A percentile compares a stretch with the other conserved stretches of the same genome.
phyloP scores from a whole-genome alignment of 2,329 filamentous ascomycete genomes.

The Fusarium verrucosum region DNA sequence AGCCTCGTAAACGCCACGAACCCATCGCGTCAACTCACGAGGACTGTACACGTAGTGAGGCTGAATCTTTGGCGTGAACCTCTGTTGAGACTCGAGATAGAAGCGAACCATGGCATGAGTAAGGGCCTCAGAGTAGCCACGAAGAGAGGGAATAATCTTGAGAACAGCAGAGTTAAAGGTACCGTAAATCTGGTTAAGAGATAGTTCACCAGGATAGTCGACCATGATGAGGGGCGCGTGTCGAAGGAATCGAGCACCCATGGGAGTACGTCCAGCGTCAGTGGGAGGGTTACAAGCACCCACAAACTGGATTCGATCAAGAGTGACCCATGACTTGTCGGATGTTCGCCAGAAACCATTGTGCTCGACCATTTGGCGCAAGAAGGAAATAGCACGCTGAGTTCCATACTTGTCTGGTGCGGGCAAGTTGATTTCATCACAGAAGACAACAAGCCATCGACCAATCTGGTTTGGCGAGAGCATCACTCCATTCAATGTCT shows the following conservation, averaged over 20 bases:
- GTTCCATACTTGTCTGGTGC: conserved; percentile 98
- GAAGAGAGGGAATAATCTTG: conserved; percentile 94
- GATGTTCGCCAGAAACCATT: conserved; percentile 99
- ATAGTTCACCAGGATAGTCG: conserved; percentile 95
- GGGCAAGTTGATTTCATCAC: conserved; percentile 98
- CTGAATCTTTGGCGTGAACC: conserved; percentile 96
- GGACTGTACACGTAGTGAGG: conserved; percentile 99
- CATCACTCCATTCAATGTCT: conserved; percentile 94
- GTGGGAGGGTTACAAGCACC: conserved; percentile 98
- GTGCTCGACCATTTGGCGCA: conserved; percentile 96
- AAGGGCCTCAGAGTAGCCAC: conserved; percentile 91
- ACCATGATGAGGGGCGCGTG: conserved; percentile 99
- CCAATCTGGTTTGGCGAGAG: conserved; percentile 97
- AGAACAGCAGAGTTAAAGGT: conserved; percentile 97
- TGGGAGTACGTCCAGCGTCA: conserved; percentile 92
- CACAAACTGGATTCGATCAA: conserved; percentile 98
- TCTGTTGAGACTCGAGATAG: conserved; percentile 91
- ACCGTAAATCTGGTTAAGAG: conserved; percentile 95
- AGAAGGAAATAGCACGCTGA: conserved; percentile 95
- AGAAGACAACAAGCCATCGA: conserved; percentile 98
- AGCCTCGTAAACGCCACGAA: conserved; percentile 95
- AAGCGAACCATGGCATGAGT: conserved; percentile 98
- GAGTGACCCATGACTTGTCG: conserved; percentile 96
- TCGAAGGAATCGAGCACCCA: conserved; percentile 91
- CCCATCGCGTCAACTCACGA: conserved; percentile 97